Evolutionary conservation across 495 filamentous ascomycete species (phyloP), one percentile per base, ranked within the genome.

Genomic region (Tirmania nivea): DNA sequence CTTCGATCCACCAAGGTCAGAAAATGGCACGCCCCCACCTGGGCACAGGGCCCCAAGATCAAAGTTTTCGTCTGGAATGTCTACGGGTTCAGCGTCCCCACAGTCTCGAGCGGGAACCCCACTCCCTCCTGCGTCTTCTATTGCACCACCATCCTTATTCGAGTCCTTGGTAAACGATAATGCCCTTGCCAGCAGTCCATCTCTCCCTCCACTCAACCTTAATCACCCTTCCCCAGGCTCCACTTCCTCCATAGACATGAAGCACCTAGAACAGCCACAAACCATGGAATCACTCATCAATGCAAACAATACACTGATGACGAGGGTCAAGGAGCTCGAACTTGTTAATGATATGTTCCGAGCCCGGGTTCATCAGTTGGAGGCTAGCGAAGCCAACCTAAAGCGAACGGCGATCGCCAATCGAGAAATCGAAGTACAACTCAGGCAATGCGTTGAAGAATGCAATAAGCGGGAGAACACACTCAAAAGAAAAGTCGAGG

Each of bases 321-420:
- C 87, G 7, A 80, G 88, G 25, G 87, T 95, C 49, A 84, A 75
- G 60, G 90, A 99, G 65, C 73, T 99, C 19, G 90, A 99, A 64
- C 76, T 99, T 50, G 92, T 99, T 66, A 94, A 95, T 60, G 86
- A 86, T 59, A 73, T 97, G 25, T 96, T 92, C 70, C 74, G 84
- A 34, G 83, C 83, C n/a, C 79, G 88, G 21, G 82, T 96, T 42
- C 75, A 75, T 16, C 85, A 96, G 63, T 75, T 94, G 1, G 89
- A 97, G 56, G 75, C 81, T 56, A 82, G 48, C 12, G 83, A 89
- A 62, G 71, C 71, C 51, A 76, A 77, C 50, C 76, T 78, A 47
- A 71, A 79, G 59, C 68, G 78, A 57, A 72, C 73, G 39, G 75
- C 81, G 59, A 70, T 75, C 39, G 68, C 69, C 56, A 63, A 72